These are phyloP conservation scores for Fusarium subtropicale DNA, from an alignment of 2,329 filamentous ascomycete species.

Conservation along the genomic window DNA sequence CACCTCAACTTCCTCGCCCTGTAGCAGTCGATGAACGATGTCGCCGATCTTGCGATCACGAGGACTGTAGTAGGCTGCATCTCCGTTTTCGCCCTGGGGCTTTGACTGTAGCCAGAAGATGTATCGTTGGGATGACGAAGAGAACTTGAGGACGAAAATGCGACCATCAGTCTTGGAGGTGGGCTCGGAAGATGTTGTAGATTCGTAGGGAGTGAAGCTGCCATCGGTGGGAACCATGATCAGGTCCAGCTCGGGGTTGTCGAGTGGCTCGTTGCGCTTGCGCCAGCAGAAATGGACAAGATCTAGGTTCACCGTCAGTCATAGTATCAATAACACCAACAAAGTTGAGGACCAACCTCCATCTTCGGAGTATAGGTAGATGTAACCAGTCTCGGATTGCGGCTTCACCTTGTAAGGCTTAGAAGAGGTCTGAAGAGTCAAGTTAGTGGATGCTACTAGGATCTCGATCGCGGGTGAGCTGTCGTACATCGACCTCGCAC, in stretches of 20 bases:
- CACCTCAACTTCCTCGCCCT: conserved; percentile 90
- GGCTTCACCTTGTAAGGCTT: conserved; percentile 79
- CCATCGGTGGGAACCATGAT: conserved; percentile 94
- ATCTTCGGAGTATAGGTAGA: conserved; percentile 94
- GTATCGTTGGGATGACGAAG: conserved; percentile 88
- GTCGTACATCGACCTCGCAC: conserved; percentile 83
- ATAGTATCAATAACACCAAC: not conserved
- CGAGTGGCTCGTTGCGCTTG: conserved; percentile 75
- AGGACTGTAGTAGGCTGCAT: conserved; percentile 83
- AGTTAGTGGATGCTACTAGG: conserved; percentile 32
- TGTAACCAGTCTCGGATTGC: conserved; percentile 79
- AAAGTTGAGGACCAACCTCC: conserved; percentile 60
- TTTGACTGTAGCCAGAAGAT: conserved; percentile 98
- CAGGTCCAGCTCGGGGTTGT: conserved; percentile 84
- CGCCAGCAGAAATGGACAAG: conserved; percentile 98
- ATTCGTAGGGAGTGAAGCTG: conserved; percentile 84
- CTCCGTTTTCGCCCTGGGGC: conserved; percentile 75
- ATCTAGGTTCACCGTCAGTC: conserved; percentile 62
- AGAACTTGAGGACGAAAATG: conserved; percentile 93
- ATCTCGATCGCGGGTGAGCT: conserved; percentile 4
- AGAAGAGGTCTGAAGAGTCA: conserved; percentile 56
- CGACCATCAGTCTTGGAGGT: conserved; percentile 82
- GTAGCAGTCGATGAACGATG: conserved; percentile 84
- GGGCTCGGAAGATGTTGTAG: conserved; percentile 65
- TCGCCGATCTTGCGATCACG: conserved; percentile 89